Base-by-base conservation (phyloP, 768 basidiomycete species). In the Lentinula edodes region DNA sequence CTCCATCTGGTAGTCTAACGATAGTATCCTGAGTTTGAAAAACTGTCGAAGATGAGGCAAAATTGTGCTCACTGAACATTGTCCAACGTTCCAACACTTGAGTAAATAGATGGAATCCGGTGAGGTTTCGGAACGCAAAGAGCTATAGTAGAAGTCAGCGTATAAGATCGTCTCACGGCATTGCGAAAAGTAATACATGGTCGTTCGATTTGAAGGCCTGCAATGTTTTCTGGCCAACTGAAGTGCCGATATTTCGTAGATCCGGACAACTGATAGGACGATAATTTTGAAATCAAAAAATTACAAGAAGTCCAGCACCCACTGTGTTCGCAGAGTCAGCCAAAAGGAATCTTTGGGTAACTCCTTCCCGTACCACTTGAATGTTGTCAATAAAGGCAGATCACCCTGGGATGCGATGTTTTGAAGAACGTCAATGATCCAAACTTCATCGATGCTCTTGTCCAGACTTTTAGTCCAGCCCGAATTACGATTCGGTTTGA, bases 331-430 rank as follows among this genome's bases (percentile, higher is more conserved):
- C n/a, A 68, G 59, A 34, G 41, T 42, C 16, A 61, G 57, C 67
- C 67, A 68, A 15, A 68, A 53, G 5, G 53, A 62, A 58, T 68
- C 65, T 36, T 34, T 55, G 35, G 67, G 67, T 32, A 61, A 63
- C 43, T 65, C 64, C 63, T 60, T n/a, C 20, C 67, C 66, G 38
- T 66, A 63, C 67, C 64, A 68, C 32, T 52, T 60, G 42, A 68
- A 68, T 13, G 58, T 62, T 16, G 61, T 55, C 8, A 66, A 56
- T 39, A 59, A 35, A 23, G 46, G 32, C 36, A 66, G 48, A 36
- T 55, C 59, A 5, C 66, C 63, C 10, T 34, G 18, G 3, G 59
- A 51, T 16, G 64, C 66, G 4, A 68, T 55, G 41, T 51, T 55
- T 41, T 63, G 61, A 32, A 68, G 52, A 5, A 41, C 36, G 35